Evolutionary conservation across 2,329 filamentous ascomycete species (phyloP).

Genomic region (Nemania sp.): DNA sequence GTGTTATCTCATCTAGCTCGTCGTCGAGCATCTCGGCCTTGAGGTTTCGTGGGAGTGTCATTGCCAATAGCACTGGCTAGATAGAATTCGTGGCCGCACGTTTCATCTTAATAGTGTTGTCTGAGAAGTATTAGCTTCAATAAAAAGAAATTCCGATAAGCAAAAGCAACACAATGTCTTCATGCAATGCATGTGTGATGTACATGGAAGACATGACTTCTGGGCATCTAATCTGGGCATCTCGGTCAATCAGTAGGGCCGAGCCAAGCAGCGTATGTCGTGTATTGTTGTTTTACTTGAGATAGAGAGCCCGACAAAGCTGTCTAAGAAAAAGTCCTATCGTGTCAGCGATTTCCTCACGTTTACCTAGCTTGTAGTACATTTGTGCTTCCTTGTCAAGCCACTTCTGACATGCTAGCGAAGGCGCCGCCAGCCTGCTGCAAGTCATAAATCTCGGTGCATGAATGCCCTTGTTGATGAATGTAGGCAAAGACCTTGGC

Average conservation of each 20-base stretch:
- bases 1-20: neutral
- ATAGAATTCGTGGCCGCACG: too few species aligned
- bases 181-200: neutral
- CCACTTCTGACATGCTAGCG: too few species aligned
- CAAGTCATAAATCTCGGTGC: too few species aligned
- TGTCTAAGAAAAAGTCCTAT: conserved; percentile 5
- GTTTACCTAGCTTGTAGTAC: too few species aligned
- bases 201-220: neutral
- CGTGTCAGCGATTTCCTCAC: too few species aligned
- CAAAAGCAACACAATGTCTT: too few species aligned
- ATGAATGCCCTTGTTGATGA: too few species aligned
- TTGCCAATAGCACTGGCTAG: neutral
- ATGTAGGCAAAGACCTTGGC: too few species aligned
- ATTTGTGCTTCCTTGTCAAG: too few species aligned
- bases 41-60: conserved; percentile 1
- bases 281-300: neutral
- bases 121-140: neutral
- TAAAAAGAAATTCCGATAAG: too few species aligned
- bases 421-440: too few species aligned
- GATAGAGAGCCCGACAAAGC: neutral
- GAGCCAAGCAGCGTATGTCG: conserved; percentile 13
- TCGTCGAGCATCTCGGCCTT: conserved; percentile 7
- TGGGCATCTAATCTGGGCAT: conserved; percentile 2
- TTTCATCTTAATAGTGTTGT: neutral
- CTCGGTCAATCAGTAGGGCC: neutral